phyloP scores from a whole-genome alignment of 129 eudicot species.

The Pseudognaphalium luteoalbum region DNA sequence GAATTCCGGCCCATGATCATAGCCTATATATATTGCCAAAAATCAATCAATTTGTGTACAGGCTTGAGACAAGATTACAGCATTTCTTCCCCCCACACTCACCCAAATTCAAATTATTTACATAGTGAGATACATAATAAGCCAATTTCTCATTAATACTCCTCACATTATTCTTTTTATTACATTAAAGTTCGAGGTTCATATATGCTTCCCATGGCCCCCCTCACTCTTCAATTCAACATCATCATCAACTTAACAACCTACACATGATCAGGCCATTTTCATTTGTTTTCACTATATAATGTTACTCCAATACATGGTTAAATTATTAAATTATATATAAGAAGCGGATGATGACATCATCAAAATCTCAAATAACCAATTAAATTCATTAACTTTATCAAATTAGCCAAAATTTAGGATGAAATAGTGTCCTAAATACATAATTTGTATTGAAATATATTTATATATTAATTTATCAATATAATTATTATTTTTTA shows the following conservation, averaged over 20 bases:
- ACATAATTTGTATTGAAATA: too few species aligned
- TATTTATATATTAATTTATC: too few species aligned
- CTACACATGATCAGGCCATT: neutral
- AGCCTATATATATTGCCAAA: conserved; percentile 31
- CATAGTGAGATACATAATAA: conserved; percentile 26
- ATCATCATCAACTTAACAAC: conserved; percentile 28
- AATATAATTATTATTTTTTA: too few species aligned
- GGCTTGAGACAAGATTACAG: conserved; percentile 38
- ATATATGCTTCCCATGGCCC: conserved; percentile 9
- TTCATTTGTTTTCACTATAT: conserved; percentile 5
- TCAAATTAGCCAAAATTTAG: too few species aligned
- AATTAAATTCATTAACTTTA: too few species aligned
- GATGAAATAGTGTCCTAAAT: too few species aligned
- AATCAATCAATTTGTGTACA: conserved; percentile 32
- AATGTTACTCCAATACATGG: too few species aligned
- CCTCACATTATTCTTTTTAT: conserved; percentile 29
- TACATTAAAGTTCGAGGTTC: conserved; percentile 17
- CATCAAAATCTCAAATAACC: too few species aligned
- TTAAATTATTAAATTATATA: too few species aligned
- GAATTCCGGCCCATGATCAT: conserved; percentile 32
- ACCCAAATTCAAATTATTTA: conserved; percentile 4
- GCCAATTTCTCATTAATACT: conserved; percentile 35
- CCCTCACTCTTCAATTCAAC: neutral
- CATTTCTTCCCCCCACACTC: conserved; percentile 12
- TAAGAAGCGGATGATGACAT: too few species aligned